phyloP scores from a whole-genome alignment of 495 filamentous ascomycete genomes.

The Penicillium desertorum region DNA sequence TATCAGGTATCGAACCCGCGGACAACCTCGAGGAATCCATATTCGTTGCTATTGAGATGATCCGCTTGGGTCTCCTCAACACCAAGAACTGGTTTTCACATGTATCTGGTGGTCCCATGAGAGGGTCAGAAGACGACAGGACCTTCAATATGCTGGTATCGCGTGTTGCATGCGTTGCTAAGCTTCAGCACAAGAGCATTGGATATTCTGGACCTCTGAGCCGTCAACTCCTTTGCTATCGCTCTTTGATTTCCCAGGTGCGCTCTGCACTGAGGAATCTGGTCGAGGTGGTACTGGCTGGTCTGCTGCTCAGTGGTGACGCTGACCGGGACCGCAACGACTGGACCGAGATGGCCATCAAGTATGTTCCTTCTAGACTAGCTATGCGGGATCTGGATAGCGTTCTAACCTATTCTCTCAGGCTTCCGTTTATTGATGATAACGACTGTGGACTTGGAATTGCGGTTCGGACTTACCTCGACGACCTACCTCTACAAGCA shows the following conservation, averaged over 20 bases:
- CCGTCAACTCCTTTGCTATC: conserved; percentile 83
- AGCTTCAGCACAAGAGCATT: conserved; percentile 76
- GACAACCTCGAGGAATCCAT: conserved; percentile 60
- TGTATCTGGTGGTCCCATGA: conserved; percentile 59
- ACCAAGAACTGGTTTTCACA: conserved; percentile 55
- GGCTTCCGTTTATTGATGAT: conserved; percentile 81
- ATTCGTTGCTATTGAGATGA: conserved; percentile 77
- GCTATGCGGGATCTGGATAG: background rate
- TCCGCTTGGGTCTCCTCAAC: conserved; percentile 76
- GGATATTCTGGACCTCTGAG: conserved; percentile 95
- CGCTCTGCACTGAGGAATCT: conserved; percentile 76
- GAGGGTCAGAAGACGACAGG: conserved; percentile 63
- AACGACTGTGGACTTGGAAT: conserved; percentile 85
- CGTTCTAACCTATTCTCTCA: conserved; percentile 44
- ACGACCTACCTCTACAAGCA: conserved; percentile 66
- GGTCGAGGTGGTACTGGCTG: conserved; percentile 74
- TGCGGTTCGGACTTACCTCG: conserved; percentile 87
- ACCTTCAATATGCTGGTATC: conserved; percentile 75
- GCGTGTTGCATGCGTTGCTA: conserved; percentile 77
- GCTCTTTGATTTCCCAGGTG: conserved; percentile 76
- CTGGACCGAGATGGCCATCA: conserved; percentile 66
- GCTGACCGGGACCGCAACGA: conserved; percentile 69
- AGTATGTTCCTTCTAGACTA: conserved; percentile 51
- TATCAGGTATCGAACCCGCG: conserved; percentile 58
- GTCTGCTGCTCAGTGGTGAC: conserved; percentile 76